phyloP scores from a whole-genome alignment of 495 filamentous ascomycete species.

The Hypoxylon lienhwacheense region DNA sequence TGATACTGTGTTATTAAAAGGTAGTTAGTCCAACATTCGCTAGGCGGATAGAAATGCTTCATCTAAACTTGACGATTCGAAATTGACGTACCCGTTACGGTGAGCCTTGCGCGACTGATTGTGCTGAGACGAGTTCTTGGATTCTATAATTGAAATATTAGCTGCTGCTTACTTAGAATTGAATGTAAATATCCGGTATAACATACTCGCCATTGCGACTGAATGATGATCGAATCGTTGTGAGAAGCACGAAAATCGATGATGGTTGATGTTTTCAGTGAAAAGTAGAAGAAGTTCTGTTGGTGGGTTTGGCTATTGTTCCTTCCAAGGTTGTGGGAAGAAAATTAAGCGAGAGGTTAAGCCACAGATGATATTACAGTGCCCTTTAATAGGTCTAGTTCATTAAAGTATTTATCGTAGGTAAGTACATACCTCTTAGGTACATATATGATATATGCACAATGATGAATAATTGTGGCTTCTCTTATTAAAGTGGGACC shows the following conservation, averaged over 20 bases:
- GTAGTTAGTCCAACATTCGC: constrained; percentile 12
- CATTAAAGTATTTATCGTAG: too few relatives aligned
- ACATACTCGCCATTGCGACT: constrained; percentile 57
- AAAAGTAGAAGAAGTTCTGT: constrained; percentile 28
- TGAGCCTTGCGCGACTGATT: constrained; percentile 96
- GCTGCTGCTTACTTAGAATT: not conserved
- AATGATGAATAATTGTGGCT: too few relatives aligned
- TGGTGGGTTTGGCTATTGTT: constrained; percentile 31
- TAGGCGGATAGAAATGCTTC: not conserved
- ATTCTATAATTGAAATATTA: constrained; percentile 61
- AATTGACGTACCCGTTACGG: constrained; percentile 81
- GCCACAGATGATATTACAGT: constrained; percentile 6
- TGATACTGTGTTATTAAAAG: constrained; percentile 70
- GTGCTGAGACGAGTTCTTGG: constrained; percentile 99
- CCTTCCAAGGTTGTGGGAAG: constrained; percentile 42
- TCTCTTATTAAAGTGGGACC: too few relatives aligned
- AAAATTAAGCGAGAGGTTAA: constrained; percentile 42
- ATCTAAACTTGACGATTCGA: constrained; percentile 2
- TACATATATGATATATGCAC: too few relatives aligned
- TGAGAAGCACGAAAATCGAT: constrained; percentile 23
- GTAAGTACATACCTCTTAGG: too few relatives aligned
- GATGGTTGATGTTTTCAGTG: constrained; percentile 29
- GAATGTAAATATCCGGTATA: not conserved
- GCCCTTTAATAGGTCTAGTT: too few relatives aligned
- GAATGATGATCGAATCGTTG: constrained; percentile 39